Percentiles rank a stretch among this genome's conserved stretches.
phyloP scores from a whole-genome alignment of 2,329 filamentous ascomycete genomes.

The Fusarium bulbicola region DNA sequence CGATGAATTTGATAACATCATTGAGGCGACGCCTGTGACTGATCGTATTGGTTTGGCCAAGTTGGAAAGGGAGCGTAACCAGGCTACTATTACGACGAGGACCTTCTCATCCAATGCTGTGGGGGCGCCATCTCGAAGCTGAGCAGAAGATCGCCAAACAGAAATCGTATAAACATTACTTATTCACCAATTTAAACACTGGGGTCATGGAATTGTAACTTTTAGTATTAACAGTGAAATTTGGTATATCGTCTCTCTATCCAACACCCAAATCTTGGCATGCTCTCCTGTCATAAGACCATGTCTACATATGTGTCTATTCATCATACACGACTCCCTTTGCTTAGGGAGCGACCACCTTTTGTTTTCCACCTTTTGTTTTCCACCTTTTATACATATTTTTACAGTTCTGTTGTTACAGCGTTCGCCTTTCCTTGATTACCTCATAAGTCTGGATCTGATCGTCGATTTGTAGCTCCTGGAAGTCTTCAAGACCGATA shows the following conservation, averaged over 20 bases:
- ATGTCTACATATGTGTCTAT: slow-evolving; percentile 19
- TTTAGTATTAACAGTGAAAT: slow-evolving; percentile 16
- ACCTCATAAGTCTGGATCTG: slow-evolving; percentile 89
- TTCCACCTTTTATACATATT: slow-evolving; percentile 28
- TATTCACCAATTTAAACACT: not conserved
- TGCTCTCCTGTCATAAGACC: slow-evolving; percentile 9
- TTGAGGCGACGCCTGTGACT: slow-evolving; percentile 88
- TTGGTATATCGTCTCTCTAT: not conserved
- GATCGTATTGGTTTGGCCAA: slow-evolving; percentile 77
- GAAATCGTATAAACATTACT: not conserved
- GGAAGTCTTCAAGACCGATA: slow-evolving; percentile 83
- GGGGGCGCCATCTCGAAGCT: slow-evolving; percentile 60
- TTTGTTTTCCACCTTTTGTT: slow-evolving; percentile 6
- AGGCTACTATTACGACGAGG: slow-evolving; percentile 57
- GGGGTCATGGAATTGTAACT: not conserved
- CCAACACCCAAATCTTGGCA: not conserved
- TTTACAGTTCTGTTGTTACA: slow-evolving; percentile 51
- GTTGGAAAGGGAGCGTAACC: slow-evolving; percentile 64
- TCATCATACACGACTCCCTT: slow-evolving; percentile 17
- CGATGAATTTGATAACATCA: slow-evolving; percentile 91
- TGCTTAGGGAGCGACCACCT: not conserved
- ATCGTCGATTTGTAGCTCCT: slow-evolving; percentile 82
- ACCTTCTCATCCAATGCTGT: slow-evolving; percentile 61
- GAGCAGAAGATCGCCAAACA: slow-evolving; percentile 1
- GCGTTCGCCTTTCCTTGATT: slow-evolving; percentile 71